phyloP scores from a whole-genome alignment of 148 eudicot species.

The Amaranthus hypochondriacus region DNA sequence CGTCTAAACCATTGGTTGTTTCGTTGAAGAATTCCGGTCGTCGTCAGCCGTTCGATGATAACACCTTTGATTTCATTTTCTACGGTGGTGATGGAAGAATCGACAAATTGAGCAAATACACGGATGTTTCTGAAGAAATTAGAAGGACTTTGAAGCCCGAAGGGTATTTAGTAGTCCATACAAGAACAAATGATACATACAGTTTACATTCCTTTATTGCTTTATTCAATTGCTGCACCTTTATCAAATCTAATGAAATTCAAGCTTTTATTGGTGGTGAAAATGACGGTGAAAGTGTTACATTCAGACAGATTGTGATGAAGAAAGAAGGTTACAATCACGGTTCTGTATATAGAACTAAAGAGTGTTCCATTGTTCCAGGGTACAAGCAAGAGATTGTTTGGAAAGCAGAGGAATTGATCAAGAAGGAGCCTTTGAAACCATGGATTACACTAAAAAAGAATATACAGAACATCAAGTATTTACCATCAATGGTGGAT shows the following conservation, averaged over 20 bases:
- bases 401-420: constrained; percentile 66
- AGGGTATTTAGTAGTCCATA: constrained; percentile 80
- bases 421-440: constrained; percentile 63
- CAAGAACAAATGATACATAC: constrained; percentile 63
- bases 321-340: constrained; percentile 30
- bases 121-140: constrained; percentile 41
- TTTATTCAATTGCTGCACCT: constrained; percentile 72
- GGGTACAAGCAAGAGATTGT: constrained; percentile 60
- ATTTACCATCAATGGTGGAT: constrained; percentile 73
- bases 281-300: constrained; percentile 1
- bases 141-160: constrained; percentile 63
- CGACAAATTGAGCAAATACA: constrained; percentile 32
- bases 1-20: constrained; percentile 46
- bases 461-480: constrained; percentile 69
- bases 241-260: constrained; percentile 48
- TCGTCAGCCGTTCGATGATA: constrained; percentile 34
- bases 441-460: constrained; percentile 88
- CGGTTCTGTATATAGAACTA: constrained; percentile 20
- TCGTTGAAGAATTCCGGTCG: constrained; percentile 26
- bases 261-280: constrained; percentile 31
- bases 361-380: constrained; percentile 55
- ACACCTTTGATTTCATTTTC: constrained; percentile 60
- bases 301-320: constrained; percentile 68
- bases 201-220: constrained; percentile 79
- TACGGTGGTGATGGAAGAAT: constrained; percentile 35